Base-by-base conservation (phyloP, 371 early-diverging fungal species). In the Vairimorpha apis region DNA sequence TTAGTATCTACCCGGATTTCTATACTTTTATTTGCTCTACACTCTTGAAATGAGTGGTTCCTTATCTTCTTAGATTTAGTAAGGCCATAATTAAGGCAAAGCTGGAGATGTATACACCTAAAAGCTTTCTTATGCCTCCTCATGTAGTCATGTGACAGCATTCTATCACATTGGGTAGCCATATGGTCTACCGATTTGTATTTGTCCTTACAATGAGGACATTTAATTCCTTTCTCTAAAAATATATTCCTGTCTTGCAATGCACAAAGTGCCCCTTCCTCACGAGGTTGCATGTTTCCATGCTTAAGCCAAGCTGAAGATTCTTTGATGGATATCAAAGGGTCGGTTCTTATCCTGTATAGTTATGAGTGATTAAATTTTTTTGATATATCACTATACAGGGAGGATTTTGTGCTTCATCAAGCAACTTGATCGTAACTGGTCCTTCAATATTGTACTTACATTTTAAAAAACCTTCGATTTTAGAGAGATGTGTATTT, bases 81-180 rank as follows among this genome's bases (percentile, higher is more conserved):
- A 4, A 49, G 49, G 5, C 49, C 49, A 21, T 49, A 49, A n/a
- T 49, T 49, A 4, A 49, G 21, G 18, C 49, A 49, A 5, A 49
- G 21, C 18, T 49, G 49, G 4, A 49, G 49, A n/a, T 49, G 49
- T 16, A 49, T 49, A n/a, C 49, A 49, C 21, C 49, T 49, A 5
- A 49, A 49, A n/a, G 49, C 21, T 21, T 49, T 21, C 4, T 49
- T 49, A 49, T 49, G 49, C 49, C 49, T 10, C 18, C 49, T 49
- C 49, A 49, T 49, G 49, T 49, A 49, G 21, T 49, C 49, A n/a
- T 49, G 49, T 49, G 18, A 49, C 4, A 49, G 21, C 49, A n/a
- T 49, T 49, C 49, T 49, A 10, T 49, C 18, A 49, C 49, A 49
- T n/a, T 49, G 49, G 21, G 49, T n/a, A 49, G 49, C 49, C 49